Evolutionary conservation across 2,329 filamentous ascomycete species (phyloP).

Genomic region (Clonostachys solani): DNA sequence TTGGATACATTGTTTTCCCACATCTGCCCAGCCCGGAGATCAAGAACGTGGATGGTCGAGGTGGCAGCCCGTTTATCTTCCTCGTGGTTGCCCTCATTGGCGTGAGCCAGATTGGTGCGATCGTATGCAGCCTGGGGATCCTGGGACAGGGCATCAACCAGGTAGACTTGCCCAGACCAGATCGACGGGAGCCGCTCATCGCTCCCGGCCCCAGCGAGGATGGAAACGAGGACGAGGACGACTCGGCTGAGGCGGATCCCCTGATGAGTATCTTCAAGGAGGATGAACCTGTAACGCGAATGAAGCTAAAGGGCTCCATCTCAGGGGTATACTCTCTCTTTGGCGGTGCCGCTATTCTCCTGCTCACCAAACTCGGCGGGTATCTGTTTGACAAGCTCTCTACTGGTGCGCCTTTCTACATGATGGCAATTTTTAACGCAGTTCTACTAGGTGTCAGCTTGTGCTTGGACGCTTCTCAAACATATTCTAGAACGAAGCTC

Average conservation of each 20-base stretch:
- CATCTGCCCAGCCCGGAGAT: conserved; percentile 74
- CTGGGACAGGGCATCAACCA: conserved; percentile 75
- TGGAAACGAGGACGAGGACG: conserved; percentile 22
- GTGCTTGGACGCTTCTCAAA: conserved; percentile 40
- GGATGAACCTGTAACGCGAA: conserved; percentile 35
- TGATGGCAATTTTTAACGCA: conserved; percentile 88
- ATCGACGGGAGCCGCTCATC: conserved; percentile 15
- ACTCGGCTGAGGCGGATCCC: conserved; percentile 34
- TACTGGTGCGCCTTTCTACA: conserved; percentile 80
- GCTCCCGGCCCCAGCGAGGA: conserved; percentile 7
- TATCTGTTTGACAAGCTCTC: conserved; percentile 75
- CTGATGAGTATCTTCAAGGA: conserved; percentile 25
- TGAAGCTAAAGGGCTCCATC: conserved; percentile 82
- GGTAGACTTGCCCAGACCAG: conserved; percentile 29
- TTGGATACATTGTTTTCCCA: conserved; percentile 75
- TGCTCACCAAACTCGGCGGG: conserved; percentile 89
- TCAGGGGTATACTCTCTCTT: conserved; percentile 91
- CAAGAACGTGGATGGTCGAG: conserved; percentile 55
- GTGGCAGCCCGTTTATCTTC: conserved; percentile 67
- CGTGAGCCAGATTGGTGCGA: conserved; percentile 91
- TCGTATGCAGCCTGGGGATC: conserved; percentile 90
- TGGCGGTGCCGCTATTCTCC: conserved; percentile 82
- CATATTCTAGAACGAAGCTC: conserved; percentile 14
- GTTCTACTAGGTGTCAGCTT: conserved; percentile 58
- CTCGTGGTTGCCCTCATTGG: conserved; percentile 77